Evolutionary conservation across 2,329 filamentous ascomycete species (phyloP).

Genomic region (Hypoxylon sp.): DNA sequence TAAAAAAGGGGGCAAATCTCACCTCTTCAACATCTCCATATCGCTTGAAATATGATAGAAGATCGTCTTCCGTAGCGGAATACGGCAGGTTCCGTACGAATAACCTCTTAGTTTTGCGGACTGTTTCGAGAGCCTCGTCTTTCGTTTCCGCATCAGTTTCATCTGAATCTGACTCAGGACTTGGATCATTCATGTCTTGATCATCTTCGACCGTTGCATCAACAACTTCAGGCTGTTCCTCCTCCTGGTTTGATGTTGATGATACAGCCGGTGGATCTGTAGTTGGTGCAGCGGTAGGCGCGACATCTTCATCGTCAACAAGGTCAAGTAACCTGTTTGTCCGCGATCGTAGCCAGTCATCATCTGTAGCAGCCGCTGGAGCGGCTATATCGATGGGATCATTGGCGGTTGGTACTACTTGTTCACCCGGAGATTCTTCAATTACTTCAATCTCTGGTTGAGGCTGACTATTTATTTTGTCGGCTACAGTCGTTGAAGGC

Average conservation of each 20-base stretch:
- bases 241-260: slow-evolving; percentile 5
- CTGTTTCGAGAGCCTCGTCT: slow-evolving; percentile 68
- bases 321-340: slow-evolving; percentile 90
- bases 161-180: slow-evolving; percentile 33
- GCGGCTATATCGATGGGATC: slow-evolving; percentile 7
- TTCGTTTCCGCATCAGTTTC: slow-evolving; percentile 55
- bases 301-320: slow-evolving; percentile 77
- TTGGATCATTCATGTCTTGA: slow-evolving; percentile 42
- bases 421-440: slow-evolving; percentile 24
- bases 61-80: slow-evolving; percentile 80
- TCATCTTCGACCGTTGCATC: slow-evolving; percentile 38
- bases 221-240: slow-evolving; percentile 34
- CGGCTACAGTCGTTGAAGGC: not conserved
- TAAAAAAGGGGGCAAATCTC: slow-evolving; percentile 61
- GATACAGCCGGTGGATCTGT: slow-evolving; percentile 1
- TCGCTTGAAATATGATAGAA: slow-evolving; percentile 77
- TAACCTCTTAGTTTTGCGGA: slow-evolving; percentile 81
- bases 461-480: not conserved
- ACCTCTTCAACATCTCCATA: slow-evolving; percentile 91
- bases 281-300: slow-evolving; percentile 42
- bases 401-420: slow-evolving; percentile 11
- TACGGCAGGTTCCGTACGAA: slow-evolving; percentile 94
- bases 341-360: slow-evolving; percentile 91
- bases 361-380: slow-evolving; percentile 73
- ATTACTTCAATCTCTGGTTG: slow-evolving; percentile 10